Conservation (phyloP, 345 rosid species). For the Angophora floribunda region DNA sequence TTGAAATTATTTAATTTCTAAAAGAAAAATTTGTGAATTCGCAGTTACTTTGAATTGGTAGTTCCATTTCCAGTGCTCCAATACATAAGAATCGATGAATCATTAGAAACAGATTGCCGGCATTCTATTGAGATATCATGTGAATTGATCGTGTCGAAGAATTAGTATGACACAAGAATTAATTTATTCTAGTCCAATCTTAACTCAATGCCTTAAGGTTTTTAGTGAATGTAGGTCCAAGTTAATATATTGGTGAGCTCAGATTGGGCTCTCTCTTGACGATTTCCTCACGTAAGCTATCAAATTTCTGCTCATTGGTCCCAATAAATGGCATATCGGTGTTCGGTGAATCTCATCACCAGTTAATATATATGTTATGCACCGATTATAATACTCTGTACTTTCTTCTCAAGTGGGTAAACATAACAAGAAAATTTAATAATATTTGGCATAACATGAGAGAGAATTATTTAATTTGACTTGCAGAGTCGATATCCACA, state of each 20-base stretch:
- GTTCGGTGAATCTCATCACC: not conserved
- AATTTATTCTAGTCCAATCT: fast-evolving
- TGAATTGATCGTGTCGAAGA: not conserved
- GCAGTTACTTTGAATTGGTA: not conserved
- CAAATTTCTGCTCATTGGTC: not conserved
- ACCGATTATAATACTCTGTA: not conserved
- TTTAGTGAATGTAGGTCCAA: not conserved
- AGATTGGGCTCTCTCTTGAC: not conserved
- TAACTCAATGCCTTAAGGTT: fast-evolving
- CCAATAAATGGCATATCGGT: not conserved
- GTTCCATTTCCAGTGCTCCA: not conserved
- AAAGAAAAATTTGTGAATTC: not conserved
- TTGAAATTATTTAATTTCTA: not conserved
- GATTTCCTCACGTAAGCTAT: not conserved
- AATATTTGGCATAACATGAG: not conserved
- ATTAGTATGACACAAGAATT: not conserved
- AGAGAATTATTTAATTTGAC: not conserved
- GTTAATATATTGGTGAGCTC: not conserved
- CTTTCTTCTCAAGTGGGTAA: not conserved
- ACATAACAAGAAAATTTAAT: not conserved
- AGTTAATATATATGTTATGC: not conserved
- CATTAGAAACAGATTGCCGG: fast-evolving
- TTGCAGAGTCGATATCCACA: not conserved
- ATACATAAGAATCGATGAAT: not conserved
- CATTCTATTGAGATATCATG: not conserved